phyloP scores from a whole-genome alignment of 1,139 yeast genomes.

The Nakaseomyces nivariensis region DNA sequence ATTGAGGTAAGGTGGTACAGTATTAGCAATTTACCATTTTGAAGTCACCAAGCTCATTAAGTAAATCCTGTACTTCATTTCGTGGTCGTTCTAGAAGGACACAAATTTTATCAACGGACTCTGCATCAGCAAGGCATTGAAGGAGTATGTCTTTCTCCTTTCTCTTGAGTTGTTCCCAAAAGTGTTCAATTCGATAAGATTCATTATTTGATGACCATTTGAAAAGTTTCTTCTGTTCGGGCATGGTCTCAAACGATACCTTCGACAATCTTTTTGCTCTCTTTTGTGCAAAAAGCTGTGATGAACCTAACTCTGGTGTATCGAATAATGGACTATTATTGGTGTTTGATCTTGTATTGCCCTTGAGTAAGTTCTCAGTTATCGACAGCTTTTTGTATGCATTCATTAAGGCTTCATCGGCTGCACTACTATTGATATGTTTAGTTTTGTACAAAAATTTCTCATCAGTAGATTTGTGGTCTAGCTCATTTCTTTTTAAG shows the following conservation, averaged over 20 bases:
- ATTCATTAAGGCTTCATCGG: constrained; percentile 22
- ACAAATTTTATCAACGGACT: constrained; percentile 63
- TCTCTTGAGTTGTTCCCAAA: constrained; percentile 18
- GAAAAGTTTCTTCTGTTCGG: constrained; percentile 3
- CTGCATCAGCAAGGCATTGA: constrained; percentile 45
- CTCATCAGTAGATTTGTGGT: constrained; percentile 6
- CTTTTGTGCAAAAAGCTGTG: constrained; percentile 6
- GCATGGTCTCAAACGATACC: constrained; percentile 20
- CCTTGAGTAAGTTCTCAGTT: constrained; percentile 10
- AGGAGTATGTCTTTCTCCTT: constrained; percentile 27
- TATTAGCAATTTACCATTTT: constrained; percentile 30
- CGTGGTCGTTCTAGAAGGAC: constrained; percentile 54
- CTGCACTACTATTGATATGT: constrained; percentile 13
- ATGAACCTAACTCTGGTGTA: constrained; percentile 4
- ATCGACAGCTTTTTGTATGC: constrained; percentile 21
- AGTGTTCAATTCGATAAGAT: constrained; percentile 12
- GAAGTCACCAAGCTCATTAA: constrained; percentile 34
- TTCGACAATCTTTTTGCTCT: constrained; percentile 15
- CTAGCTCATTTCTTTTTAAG: too few relatives aligned
- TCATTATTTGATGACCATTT: constrained; percentile 5
- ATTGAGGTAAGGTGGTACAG: not conserved
- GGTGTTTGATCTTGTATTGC: constrained; percentile 7
- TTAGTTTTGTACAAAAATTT: constrained; percentile 4
- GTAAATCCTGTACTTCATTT: constrained; percentile 42
- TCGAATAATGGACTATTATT: not conserved